Conservation (phyloP, 345 rosid species). For the Leavenworthia alabamica region DNA sequence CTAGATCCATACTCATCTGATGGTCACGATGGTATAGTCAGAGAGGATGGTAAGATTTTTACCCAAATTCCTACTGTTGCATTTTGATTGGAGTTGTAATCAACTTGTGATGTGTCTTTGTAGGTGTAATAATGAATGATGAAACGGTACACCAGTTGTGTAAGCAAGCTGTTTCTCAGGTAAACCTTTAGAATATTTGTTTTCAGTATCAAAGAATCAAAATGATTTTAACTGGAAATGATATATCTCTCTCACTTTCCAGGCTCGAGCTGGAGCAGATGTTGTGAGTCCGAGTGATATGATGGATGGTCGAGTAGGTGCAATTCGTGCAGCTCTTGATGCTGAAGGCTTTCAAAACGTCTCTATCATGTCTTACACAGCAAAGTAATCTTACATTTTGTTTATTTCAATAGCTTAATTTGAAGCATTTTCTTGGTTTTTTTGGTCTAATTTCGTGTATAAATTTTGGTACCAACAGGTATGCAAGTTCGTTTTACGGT, state of each 20-base stretch:
- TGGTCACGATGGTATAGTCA: conserved; percentile 91
- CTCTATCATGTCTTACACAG: conserved; percentile 93
- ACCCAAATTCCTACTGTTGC: too few relatives aligned
- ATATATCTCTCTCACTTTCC: too few relatives aligned
- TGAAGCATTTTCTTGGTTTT: too few relatives aligned
- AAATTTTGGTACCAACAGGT: conserved; percentile 37
- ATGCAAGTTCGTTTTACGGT: conserved; percentile 90
- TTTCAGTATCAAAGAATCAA: not conserved
- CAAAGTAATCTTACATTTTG: conserved; percentile 47
- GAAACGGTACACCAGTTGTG: conserved; percentile 89
- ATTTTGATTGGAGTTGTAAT: too few relatives aligned
- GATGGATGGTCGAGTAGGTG: conserved; percentile 96
- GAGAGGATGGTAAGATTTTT: conserved; percentile 63
- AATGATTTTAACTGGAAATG: too few relatives aligned
- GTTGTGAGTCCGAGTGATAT: conserved; percentile 98
- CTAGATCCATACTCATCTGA: conserved; percentile 80
- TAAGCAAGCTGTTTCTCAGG: conserved; percentile 92
- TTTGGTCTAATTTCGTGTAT: too few relatives aligned
- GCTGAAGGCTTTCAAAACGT: conserved; percentile 85
- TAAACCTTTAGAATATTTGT: conserved; percentile 10
- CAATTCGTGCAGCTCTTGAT: conserved; percentile 81
- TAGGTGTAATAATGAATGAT: conserved; percentile 88
- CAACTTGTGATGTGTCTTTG: too few relatives aligned
- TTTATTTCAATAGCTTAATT: not conserved
- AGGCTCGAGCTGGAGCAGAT: conserved; percentile 94